These are phyloP conservation scores for Phytopythium litorale DNA, from an alignment of 352 stramenopile species.

Conservation along the genomic window DNA sequence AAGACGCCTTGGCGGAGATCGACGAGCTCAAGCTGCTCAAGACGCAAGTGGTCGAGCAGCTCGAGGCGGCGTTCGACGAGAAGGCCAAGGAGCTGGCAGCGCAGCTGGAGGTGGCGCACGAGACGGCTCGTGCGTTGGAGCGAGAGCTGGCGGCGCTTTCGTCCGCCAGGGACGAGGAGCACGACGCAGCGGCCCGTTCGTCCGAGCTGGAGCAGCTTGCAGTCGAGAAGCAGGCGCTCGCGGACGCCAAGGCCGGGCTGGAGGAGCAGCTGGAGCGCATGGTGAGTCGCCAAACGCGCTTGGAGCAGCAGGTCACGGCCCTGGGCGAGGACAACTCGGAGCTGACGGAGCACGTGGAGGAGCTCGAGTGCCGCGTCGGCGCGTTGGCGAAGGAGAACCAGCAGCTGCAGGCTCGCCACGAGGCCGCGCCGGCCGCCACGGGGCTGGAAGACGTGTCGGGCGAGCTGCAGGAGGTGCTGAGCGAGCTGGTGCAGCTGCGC, in stretches of 20 bases:
- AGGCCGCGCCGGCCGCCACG: background rate
- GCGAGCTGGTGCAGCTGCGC: conserved; percentile 31
- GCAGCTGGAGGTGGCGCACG: conserved; percentile 3
- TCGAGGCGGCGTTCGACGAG: conserved; percentile 21
- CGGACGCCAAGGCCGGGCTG: conserved; percentile 26
- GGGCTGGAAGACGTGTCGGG: conserved; percentile 1
- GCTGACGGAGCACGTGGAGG: conserved; percentile 22
- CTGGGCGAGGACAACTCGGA: conserved; percentile 32
- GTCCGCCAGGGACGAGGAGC: background rate
- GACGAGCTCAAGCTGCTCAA: conserved; percentile 28
- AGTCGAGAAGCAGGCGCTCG: conserved; percentile 13
- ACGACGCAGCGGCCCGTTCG: conserved; percentile 6
- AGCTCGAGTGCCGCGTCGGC: conserved; percentile 13
- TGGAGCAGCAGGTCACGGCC: conserved; percentile 20
- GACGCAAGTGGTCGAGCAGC: conserved; percentile 18
- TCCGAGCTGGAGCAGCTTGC: conserved; percentile 12
- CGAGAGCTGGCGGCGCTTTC: conserved; percentile 6
- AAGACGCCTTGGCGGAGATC: conserved; percentile 22
- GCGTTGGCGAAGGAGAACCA: background rate
- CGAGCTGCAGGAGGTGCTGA: conserved; percentile 34
- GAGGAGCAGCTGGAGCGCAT: conserved; percentile 33
- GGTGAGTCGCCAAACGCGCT: conserved; percentile 12
- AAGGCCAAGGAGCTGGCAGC: conserved; percentile 13
- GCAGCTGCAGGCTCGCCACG: background rate
- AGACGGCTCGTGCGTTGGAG: background rate